phyloP scores from a whole-genome alignment of 2,329 filamentous ascomycete species.

The Huntiella bhutanensis region DNA sequence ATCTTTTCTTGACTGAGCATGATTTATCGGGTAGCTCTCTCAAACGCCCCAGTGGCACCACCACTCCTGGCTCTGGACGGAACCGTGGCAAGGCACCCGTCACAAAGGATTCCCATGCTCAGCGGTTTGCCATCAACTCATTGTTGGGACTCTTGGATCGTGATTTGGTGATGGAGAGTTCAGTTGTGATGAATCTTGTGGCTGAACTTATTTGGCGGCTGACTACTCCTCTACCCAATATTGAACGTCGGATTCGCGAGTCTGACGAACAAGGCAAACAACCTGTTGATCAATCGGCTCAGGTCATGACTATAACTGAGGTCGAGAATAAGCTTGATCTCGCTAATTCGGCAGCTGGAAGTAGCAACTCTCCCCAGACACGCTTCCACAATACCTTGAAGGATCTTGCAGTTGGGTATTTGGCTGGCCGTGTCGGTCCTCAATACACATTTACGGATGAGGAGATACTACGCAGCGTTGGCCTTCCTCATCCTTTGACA shows the following conservation, averaged over 20 bases:
- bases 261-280: conserved; percentile 27
- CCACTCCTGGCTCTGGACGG: conserved; percentile 26
- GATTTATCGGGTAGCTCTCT: conserved; percentile 54
- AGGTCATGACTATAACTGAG: conserved; percentile 12
- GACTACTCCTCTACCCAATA: conserved; percentile 63
- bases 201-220: conserved; percentile 75
- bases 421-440: conserved; percentile 14
- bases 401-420: conserved; percentile 7
- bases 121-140: conserved; percentile 82
- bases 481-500: too few species aligned
- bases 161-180: conserved; percentile 91
- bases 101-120: conserved; percentile 62
- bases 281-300: conserved; percentile 5
- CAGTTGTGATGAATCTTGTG: conserved; percentile 86
- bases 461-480: too few species aligned
- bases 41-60: conserved; percentile 49
- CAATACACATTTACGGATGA: not conserved
- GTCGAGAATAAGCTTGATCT: conserved; percentile 7
- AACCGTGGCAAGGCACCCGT: conserved; percentile 27
- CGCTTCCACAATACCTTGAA: too few species aligned
- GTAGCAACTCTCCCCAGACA: too few species aligned
- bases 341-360: too few species aligned
- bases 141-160: conserved; percentile 74
- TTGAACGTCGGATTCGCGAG: conserved; percentile 71
- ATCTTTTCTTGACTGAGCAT: conserved; percentile 87